phyloP scores from a whole-genome alignment of 208 protist species.

The Trypanosoma rangeli region DNA sequence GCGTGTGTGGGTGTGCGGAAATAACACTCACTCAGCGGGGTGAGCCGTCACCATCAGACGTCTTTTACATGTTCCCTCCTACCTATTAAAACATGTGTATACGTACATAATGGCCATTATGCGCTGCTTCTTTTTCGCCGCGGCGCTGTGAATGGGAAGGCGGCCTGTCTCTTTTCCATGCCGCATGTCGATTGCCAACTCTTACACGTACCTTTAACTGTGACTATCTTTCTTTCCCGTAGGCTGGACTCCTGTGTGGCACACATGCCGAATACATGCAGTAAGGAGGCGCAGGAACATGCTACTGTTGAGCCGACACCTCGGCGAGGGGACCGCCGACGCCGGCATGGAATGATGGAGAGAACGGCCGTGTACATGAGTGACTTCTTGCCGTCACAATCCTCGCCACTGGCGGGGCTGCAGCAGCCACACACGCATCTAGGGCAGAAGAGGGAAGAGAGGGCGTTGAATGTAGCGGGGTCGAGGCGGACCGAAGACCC shows the following conservation, averaged over 20 bases:
- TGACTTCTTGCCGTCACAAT: slow-evolving; percentile 1
- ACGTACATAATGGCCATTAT: not conserved
- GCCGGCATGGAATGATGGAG: not conserved
- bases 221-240: not conserved
- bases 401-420: not conserved
- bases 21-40: too few species aligned
- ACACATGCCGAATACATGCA: not conserved
- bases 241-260: not conserved
- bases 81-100: not conserved
- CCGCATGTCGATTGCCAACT: not conserved
- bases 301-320: not conserved
- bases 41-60: too few species aligned
- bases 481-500: not conserved
- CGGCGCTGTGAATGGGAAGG: not conserved
- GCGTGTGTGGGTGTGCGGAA: too few species aligned
- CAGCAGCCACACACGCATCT: not conserved
- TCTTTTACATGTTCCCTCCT: too few species aligned
- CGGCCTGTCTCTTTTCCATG: not conserved
- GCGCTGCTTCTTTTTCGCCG: not conserved
- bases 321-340: not conserved
- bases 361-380: slow-evolving; percentile 2
- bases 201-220: not conserved
- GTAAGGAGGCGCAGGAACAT: not conserved
- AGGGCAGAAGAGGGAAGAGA: not conserved
- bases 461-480: not conserved